Evolutionary conservation across 768 basidiomycete genomes (phyloP).

Genomic region (Jaapia argillacea): DNA sequence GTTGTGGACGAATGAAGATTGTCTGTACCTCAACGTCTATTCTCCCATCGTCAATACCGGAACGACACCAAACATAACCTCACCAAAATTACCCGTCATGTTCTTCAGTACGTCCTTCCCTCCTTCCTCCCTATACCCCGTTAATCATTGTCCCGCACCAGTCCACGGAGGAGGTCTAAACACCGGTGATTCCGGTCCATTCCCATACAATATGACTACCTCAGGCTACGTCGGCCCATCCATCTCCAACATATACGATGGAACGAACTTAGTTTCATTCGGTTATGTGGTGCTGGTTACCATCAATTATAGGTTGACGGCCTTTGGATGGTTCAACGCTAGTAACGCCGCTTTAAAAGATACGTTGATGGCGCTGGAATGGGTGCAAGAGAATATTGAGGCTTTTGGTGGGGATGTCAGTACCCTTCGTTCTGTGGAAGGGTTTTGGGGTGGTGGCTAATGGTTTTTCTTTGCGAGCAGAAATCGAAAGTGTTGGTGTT

Average conservation of each 20-base stretch:
- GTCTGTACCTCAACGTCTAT: slow-evolving; percentile 13
- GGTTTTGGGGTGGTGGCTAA: no score
- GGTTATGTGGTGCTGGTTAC: slow-evolving; percentile 16
- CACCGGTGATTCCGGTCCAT: slow-evolving; percentile 10
- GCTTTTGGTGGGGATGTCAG: slow-evolving; percentile 25
- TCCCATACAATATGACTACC: slow-evolving; percentile 13
- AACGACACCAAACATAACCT: background rate
- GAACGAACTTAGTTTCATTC: slow-evolving; percentile 15
- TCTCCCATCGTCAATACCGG: slow-evolving; percentile 5
- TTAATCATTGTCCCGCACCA: slow-evolving; percentile 1
- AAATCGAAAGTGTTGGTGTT: background rate
- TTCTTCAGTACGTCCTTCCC: slow-evolving; percentile 4
- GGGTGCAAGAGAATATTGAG: slow-evolving; percentile 24
- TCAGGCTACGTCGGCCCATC: slow-evolving; percentile 12
- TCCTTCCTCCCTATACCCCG: background rate
- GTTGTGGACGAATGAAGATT: slow-evolving; percentile 9
- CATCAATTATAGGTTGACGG: slow-evolving; percentile 13
- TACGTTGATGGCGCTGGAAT: slow-evolving; percentile 21
- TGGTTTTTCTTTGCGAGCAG: background rate
- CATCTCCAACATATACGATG: slow-evolving; percentile 11
- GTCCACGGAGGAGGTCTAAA: slow-evolving; percentile 14
- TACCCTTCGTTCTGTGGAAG: no score
- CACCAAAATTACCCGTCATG: slow-evolving; percentile 12
- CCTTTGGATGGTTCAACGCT: slow-evolving; percentile 15
- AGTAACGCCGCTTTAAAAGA: slow-evolving; percentile 20